These are phyloP conservation scores for Mollisia scopiformis DNA, from an alignment of 2,329 filamentous ascomycete species.

Conservation along the genomic window DNA sequence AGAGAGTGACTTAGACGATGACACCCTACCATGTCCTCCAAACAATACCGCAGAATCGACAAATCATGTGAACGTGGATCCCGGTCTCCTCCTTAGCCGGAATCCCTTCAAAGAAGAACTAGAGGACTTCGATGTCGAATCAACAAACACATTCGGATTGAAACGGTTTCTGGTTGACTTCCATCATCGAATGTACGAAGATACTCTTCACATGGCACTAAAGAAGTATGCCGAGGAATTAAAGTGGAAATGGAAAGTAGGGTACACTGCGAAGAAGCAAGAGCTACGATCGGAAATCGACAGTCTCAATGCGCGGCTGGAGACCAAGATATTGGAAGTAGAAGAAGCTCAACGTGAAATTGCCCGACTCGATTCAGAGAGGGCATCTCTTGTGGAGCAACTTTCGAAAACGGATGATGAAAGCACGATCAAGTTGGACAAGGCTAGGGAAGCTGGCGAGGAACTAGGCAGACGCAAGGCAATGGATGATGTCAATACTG, in stretches of 20 bases:
- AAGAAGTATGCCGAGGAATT: background rate
- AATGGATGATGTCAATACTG: conserved; percentile 5
- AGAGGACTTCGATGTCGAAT: background rate
- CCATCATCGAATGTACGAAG: background rate
- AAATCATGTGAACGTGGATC: background rate
- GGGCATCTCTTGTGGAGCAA: background rate
- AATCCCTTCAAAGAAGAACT: background rate
- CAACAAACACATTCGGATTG: background rate
- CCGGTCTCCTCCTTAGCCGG: background rate
- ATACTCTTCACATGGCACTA: background rate
- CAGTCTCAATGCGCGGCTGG: background rate
- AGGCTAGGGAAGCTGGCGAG: background rate
- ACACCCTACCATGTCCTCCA: background rate
- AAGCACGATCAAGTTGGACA: background rate
- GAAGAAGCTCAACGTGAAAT: background rate
- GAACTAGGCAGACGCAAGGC: background rate
- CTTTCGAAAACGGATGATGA: background rate
- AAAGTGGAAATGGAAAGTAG: background rate
- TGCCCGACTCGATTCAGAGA: background rate
- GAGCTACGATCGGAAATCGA: background rate
- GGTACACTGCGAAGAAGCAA: background rate
- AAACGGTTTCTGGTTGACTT: background rate
- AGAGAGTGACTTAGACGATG: background rate
- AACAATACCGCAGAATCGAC: background rate
- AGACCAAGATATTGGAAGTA: background rate